Base-by-base conservation (phyloP, 352 stramenopile species). In the Globisporangium splendens region DNA sequence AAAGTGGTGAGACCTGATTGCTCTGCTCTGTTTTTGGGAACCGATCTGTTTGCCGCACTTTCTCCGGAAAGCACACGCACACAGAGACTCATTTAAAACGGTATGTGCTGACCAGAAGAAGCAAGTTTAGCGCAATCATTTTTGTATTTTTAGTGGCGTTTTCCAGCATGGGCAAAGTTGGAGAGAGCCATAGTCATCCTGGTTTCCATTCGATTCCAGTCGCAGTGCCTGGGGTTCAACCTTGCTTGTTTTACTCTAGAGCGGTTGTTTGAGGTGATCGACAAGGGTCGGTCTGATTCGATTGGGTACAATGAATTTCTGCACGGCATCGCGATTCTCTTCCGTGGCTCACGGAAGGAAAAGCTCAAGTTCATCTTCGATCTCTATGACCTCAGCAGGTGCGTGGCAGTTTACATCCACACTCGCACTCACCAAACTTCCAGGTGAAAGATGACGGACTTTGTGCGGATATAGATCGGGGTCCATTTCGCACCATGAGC, bases 351-450 rank as follows among this genome's bases (percentile, higher is more conserved):
- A 28, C 73, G 74, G 41, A 91, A 95, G 43, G 91, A 97, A 59
- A 96, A 97, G 38, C 79, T 97, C 52, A 87, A 94, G 61, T 96
- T 98, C 58, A 88, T 98, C 47, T 98, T 98, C 55, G 86, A 96
- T 53, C 74, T 98, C 47, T 97, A 97, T 68, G 93, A 98, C 57
- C 74, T 97, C 22, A 89, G 77, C 69, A 79, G 86, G 77, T 92
- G 66, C 24, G 67, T 31, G 8, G 1, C 17, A 3, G 10, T 20
- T 64, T 52, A 21, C 11, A 22, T 53, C 31, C n/a, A 50, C 35
- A 72, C 28, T 64, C 13, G 6, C 39, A 18, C 56, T 43, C 59
- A 64, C 47, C 61, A 1, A 31, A 35, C 46, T 72, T n/a, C n/a
- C n/a, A n/a, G n/a, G n/a, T n/a, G n/a, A n/a, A n/a, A n/a, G 50